These are phyloP conservation scores for Leishmania arabica DNA, from an alignment of 208 protist species.

Conservation along the genomic window DNA sequence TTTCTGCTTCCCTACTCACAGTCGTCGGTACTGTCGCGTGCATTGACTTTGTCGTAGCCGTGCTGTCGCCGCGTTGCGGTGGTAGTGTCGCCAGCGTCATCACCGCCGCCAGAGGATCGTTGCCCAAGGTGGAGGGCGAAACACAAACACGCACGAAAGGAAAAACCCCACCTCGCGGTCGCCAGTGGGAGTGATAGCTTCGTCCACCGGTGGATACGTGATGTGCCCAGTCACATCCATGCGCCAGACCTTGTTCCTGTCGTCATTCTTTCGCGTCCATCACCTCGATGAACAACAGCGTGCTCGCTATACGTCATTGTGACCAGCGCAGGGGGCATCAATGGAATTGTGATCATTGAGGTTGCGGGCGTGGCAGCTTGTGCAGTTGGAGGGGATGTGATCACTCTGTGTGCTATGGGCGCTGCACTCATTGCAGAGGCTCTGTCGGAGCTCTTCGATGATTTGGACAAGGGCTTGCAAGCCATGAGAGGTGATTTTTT, in stretches of 20 bases:
- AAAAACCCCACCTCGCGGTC: constrained; percentile 17
- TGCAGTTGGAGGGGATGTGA: neutral
- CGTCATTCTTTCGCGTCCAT: neutral
- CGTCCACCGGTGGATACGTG: constrained; percentile 19
- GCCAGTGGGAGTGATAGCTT: constrained; percentile 18
- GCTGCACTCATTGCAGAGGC: neutral
- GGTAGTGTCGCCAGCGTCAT: neutral
- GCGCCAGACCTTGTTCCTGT: constrained; percentile 6
- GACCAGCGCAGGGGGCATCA: neutral
- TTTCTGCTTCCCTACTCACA: neutral
- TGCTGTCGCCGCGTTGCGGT: neutral
- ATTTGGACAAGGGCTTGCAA: neutral
- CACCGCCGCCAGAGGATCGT: neutral
- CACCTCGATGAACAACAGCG: constrained; percentile 3
- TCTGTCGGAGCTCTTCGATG: neutral
- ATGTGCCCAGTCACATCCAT: constrained; percentile 16
- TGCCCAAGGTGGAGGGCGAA: constrained; percentile 13
- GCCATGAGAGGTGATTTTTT: neutral
- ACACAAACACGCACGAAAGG: neutral
- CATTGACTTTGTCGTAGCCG: no score
- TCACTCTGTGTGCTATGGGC: neutral
- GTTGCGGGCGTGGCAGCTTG: neutral
- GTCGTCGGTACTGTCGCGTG: neutral
- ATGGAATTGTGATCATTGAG: neutral
- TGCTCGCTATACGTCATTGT: neutral